phyloP scores from a whole-genome alignment of 1,284 basidiomycete species.

The Schizophyllum commune region DNA sequence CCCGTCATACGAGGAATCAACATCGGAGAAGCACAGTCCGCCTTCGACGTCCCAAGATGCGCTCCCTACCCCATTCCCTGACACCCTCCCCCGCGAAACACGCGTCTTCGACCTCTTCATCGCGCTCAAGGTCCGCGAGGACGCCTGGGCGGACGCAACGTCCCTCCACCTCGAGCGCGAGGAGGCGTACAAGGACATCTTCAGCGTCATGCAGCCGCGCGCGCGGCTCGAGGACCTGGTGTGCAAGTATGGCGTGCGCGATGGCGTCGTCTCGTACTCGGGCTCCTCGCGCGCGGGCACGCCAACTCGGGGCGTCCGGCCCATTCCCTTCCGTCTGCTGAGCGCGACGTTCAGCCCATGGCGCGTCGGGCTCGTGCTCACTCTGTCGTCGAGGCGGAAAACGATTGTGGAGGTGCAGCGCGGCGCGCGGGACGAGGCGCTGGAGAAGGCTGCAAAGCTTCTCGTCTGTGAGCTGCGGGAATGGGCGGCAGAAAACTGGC shows the following conservation, averaged over 20 bases:
- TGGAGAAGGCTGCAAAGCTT: constrained; percentile 51
- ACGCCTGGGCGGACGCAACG: constrained; percentile 62
- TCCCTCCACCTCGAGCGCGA: constrained; percentile 65
- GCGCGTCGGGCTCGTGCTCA: constrained; percentile 46
- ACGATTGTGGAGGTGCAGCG: constrained; percentile 52
- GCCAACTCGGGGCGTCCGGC: constrained; percentile 1
- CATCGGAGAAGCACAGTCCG: neutral
- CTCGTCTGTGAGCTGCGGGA: constrained; percentile 27
- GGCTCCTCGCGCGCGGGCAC: constrained; percentile 7
- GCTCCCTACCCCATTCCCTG: constrained; percentile 13
- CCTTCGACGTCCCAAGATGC: constrained; percentile 1
- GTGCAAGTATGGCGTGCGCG: constrained; percentile 45
- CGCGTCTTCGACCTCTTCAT: constrained; percentile 69
- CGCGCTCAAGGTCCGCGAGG: constrained; percentile 67
- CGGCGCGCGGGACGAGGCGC: constrained; percentile 40
- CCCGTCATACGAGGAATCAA: constrained; percentile 5
- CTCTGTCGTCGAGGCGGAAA: constrained; percentile 29
- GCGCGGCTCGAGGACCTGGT: constrained; percentile 67
- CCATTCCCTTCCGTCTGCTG: constrained; percentile 36
- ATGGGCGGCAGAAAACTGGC: constrained; percentile 8
- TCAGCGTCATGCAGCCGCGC: constrained; percentile 66
- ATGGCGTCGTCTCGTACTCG: constrained; percentile 40
- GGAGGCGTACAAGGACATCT: constrained; percentile 68
- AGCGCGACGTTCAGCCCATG: constrained; percentile 52
- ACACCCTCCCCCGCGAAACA: constrained; percentile 57